Conservation (phyloP, 2,329 filamentous ascomycete genomes). For the Zymoseptoria crescenta region DNA sequence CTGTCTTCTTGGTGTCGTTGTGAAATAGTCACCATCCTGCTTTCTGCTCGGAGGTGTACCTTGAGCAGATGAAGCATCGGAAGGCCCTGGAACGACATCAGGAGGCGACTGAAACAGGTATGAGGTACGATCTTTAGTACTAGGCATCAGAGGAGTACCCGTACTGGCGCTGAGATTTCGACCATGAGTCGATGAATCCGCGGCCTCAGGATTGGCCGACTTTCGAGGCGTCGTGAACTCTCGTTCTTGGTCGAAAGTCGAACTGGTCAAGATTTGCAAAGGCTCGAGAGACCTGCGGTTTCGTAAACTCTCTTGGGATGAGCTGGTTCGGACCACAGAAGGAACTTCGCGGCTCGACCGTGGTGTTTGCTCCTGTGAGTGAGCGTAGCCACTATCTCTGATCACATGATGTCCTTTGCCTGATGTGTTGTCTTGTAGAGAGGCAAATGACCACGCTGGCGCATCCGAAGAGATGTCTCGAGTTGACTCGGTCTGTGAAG, state of each 20-base stretch:
- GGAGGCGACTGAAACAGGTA: constrained; percentile 40
- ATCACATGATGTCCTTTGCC: constrained; percentile 19
- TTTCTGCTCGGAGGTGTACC: neutral
- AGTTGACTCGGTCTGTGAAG: neutral
- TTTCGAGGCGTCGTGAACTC: constrained; percentile 15
- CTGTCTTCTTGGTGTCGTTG: neutral
- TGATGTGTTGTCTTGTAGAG: constrained; percentile 3
- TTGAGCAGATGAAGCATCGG: neutral
- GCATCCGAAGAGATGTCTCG: constrained; percentile 1
- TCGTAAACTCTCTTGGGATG: constrained; percentile 24
- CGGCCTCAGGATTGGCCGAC: constrained; percentile 9
- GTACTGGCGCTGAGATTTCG: constrained; percentile 22
- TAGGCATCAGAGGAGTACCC: constrained; percentile 26
- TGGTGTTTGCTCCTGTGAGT: constrained; percentile 15
- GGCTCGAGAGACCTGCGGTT: constrained; percentile 25
- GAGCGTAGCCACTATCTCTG: constrained; percentile 40
- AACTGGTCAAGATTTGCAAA: constrained; percentile 20
- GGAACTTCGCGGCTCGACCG: constrained; percentile 10
- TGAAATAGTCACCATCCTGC: neutral
- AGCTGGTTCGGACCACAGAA: constrained; percentile 13
- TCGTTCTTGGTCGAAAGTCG: constrained; percentile 10
- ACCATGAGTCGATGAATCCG: constrained; percentile 5
- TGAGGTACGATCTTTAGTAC: constrained; percentile 40
- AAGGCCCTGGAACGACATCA: constrained; percentile 10
- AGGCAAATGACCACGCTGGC: constrained; percentile 17